Base-by-base conservation (phyloP, 139 green algal species). In the Diplosphaera chodatii region DNA sequence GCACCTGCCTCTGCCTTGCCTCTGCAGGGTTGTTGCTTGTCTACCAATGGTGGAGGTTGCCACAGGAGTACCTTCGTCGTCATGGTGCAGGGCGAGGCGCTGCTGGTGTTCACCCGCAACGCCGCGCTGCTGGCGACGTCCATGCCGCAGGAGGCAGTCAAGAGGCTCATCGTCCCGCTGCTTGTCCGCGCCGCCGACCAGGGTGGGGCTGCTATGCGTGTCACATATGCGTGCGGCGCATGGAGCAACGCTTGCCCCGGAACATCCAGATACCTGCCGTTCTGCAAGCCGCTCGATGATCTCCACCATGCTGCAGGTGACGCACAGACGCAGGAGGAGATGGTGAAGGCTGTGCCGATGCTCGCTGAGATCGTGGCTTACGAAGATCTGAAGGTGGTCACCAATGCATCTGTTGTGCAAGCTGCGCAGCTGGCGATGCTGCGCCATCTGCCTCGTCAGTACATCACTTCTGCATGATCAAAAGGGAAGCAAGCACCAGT, bases 261-360 rank as follows among this genome's bases (percentile, higher is more conserved):
- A n/a, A n/a, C n/a, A n/a, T n/a, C n/a, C n/a, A n/a, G n/a, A n/a
- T n/a, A n/a, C n/a, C n/a, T n/a, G n/a, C n/a, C n/a, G n/a, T n/a
- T n/a, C n/a, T n/a, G n/a, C n/a, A n/a, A n/a, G n/a, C n/a, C n/a
- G n/a, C n/a, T n/a, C n/a, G n/a, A n/a, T n/a, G n/a, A n/a, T 30
- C 3, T 55, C 16, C 32, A 29, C 20, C 13, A 0, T 30, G 48
- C 1, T 77, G 66, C 73, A 84, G 80, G 71, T 10, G 78, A 84
- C 6, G 55, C 71, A 1, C 48, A 72, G 25, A 66, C 67, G 1
- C 86, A 91, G 69, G 86, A 91, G 72, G 85, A 91, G 69, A 77
- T 73, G 40, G 78, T 91, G 29, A 76, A 72, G 37, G 66, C 78
- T 32, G 66, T 77, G 27, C 63, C 67, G 1, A 31, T 31, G 32